Evolutionary conservation across 352 stramenopile genomes (phyloP).

Genomic region (Phytophthora capsici): DNA sequence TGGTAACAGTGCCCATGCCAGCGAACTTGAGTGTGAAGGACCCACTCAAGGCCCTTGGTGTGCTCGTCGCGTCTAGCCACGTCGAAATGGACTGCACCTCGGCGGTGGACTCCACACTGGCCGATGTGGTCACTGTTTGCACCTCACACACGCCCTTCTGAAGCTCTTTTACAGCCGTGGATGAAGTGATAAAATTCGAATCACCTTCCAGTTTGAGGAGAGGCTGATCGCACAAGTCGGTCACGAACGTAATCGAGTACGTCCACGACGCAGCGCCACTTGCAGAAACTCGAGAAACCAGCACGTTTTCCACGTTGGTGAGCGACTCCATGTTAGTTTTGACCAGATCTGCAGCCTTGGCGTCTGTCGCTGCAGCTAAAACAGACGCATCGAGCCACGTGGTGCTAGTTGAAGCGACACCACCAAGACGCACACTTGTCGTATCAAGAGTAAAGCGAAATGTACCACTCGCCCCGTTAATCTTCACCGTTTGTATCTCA

Average conservation of each 20-base stretch:
- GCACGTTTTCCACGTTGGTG: constrained; percentile 82
- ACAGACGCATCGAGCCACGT: constrained; percentile 51
- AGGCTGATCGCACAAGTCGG: constrained; percentile 85
- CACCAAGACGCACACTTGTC: constrained; percentile 52
- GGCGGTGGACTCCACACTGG: constrained; percentile 88
- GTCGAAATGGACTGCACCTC: constrained; percentile 92
- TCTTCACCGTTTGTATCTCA: constrained; percentile 90
- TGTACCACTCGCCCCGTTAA: constrained; percentile 59
- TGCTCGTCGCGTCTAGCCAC: constrained; percentile 56
- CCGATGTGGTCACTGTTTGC: constrained; percentile 93
- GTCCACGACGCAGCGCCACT: constrained; percentile 48
- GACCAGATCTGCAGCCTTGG: constrained; percentile 70
- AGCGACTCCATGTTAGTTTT: constrained; percentile 86
- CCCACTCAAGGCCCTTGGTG: constrained; percentile 49
- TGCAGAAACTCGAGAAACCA: constrained; percentile 66
- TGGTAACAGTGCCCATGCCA: constrained; percentile 50
- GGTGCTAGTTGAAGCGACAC: constrained; percentile 51
- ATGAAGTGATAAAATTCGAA: constrained; percentile 46
- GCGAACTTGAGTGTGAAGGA: constrained; percentile 73
- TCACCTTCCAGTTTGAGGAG: constrained; percentile 65
- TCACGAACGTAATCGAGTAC: constrained; percentile 89
- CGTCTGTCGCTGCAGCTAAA: constrained; percentile 46
- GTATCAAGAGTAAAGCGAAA: constrained; percentile 88
- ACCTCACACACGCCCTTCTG: constrained; percentile 93
- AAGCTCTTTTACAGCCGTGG: constrained; percentile 53